Base-by-base conservation (phyloP, 805 yeast species). In the Tetrapisispora fleetii region DNA sequence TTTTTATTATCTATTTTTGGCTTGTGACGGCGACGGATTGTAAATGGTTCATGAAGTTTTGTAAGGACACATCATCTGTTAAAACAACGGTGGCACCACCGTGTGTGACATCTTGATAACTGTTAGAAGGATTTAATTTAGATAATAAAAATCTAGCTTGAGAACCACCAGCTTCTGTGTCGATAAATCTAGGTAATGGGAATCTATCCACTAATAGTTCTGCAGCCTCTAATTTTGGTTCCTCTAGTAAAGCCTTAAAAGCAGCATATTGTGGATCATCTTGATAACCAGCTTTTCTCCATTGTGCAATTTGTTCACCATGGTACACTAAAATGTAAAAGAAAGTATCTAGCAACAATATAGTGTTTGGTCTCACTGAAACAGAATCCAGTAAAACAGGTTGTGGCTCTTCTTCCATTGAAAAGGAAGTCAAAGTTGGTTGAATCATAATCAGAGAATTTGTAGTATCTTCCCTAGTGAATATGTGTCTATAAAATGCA, bases 161-260 rank as follows among this genome's bases (percentile, higher is more conserved):
- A 16, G 97, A 90, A 48, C 96, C 97, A 59, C 99, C 98, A 59
- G 91, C 97, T 65, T 91, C 97, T 51, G 96, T 88, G 59, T 91
- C 96, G 58, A 93, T 90, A 63, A 91, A 93, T 69, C 99, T 80
- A 43, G 99, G 99, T 62, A 93, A 75, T 58, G 99, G 99, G 80
- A 88, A 91, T 64, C 99, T 79, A 64, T 93, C 98, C 37, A 85
- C 79, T 59, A 93, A 79, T 54, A 95, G 74, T 58, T 84, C 88
- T 7, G 95, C 91, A 21, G 98, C 98, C 68, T 93, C 99, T 48
- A 77, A 76, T 61, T 87, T 82, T 42, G 99, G 96, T 54, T 83
- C 90, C 51, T 87, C 91, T 59, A 93, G 78, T 67, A 93, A 77
- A 48, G 78, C 80, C 67, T 85, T 85, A 71, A 93, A 88, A 60